Conservation (phyloP, 345 rosid species). For the Heritiera fomes region DNA sequence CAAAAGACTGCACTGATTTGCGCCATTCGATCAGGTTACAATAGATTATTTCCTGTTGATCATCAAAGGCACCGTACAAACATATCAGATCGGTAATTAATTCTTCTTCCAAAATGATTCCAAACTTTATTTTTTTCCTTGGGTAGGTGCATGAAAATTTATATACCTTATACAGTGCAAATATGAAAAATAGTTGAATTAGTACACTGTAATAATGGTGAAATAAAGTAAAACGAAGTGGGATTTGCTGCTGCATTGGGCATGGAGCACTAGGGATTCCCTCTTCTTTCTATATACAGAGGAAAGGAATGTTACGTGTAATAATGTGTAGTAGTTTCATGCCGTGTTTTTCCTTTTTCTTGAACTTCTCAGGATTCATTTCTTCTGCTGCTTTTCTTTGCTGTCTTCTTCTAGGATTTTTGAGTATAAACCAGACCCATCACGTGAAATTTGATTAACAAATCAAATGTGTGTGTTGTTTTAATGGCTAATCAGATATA, state of each 20-base stretch:
- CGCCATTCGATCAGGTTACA: conserved; percentile 13
- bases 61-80: background rate
- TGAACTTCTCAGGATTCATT: conserved; percentile 70
- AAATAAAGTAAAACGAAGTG: conserved; percentile 38
- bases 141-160: conserved; percentile 8
- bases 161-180: background rate
- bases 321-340: conserved; percentile 38
- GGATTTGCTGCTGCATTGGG: conserved; percentile 45
- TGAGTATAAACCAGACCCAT: conserved; percentile 27
- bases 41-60: background rate
- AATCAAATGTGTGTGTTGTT: background rate
- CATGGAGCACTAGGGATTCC: conserved; percentile 69
- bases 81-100: too few relatives aligned
- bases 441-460: conserved; percentile 44
- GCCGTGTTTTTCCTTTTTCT: conserved; percentile 37
- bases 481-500: conserved; percentile 13
- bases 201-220: background rate
- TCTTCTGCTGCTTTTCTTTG: conserved; percentile 43
- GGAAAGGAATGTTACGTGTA: conserved; percentile 72
- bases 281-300: conserved; percentile 44
- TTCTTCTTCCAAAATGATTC: background rate
- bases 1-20: conserved; percentile 19
- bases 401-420: conserved; percentile 51
- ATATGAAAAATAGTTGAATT: background rate
- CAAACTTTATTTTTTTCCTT: background rate